phyloP scores from a whole-genome alignment of 202 grass and related monocot genomes.

The Eragrostis tef region DNA sequence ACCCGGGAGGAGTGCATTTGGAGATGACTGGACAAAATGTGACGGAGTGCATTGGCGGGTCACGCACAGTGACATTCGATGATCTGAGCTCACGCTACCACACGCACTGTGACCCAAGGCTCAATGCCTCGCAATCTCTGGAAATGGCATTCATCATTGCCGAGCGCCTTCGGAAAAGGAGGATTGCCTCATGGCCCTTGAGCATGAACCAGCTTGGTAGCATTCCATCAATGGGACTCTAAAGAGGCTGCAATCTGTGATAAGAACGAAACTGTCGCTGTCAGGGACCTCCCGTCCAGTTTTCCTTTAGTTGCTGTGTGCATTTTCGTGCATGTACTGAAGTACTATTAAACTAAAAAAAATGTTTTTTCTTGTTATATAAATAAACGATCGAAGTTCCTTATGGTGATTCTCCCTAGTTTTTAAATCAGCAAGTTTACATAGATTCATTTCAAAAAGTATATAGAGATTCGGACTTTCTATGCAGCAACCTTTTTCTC shows the following conservation, averaged over 20 bases:
- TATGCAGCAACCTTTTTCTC: background rate
- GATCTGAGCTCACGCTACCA: constrained; percentile 79
- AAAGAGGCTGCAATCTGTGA: constrained; percentile 10
- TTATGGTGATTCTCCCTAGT: background rate
- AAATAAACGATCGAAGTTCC: constrained; percentile 19
- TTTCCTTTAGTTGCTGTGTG: constrained; percentile 18
- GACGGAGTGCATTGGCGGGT: constrained; percentile 82
- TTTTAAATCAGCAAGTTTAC: background rate
- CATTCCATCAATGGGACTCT: constrained; percentile 48
- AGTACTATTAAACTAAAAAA: constrained; percentile 17
- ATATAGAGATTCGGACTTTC: background rate
- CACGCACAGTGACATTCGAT: constrained; percentile 67
- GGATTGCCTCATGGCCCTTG: constrained; percentile 60
- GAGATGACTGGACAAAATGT: constrained; percentile 95
- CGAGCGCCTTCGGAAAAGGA: constrained; percentile 70
- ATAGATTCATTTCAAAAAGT: background rate
- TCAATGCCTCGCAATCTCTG: constrained; percentile 83
- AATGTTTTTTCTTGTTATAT: constrained; percentile 3
- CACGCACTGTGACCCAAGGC: constrained; percentile 78
- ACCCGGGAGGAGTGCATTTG: constrained; percentile 77
- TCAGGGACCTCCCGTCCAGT: constrained; percentile 12
- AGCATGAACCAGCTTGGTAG: constrained; percentile 28
- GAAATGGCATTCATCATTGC: constrained; percentile 77
- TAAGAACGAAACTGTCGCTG: constrained; percentile 3
- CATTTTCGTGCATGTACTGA: constrained; percentile 30